Percentiles rank a stretch among this genome's conserved stretches.
phyloP scores from a whole-genome alignment of 2,329 filamentous ascomycete genomes.

The Cladosporium sp. region DNA sequence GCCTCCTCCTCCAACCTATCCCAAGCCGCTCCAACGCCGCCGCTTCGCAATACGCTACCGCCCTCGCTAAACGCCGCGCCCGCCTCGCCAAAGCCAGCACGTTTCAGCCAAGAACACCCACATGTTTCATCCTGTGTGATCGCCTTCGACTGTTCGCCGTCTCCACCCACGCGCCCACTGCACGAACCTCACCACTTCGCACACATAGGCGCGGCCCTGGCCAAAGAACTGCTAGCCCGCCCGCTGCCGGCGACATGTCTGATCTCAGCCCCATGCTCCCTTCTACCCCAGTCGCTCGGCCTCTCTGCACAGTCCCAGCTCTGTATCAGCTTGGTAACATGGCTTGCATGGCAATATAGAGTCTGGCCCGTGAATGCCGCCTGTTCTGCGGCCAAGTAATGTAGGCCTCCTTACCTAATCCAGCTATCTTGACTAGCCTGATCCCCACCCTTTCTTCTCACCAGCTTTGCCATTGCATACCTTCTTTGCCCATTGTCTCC shows the following conservation, averaged over 20 bases:
- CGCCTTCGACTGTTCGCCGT: background rate
- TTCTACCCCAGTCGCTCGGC: background rate
- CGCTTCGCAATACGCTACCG: background rate
- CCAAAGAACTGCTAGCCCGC: background rate
- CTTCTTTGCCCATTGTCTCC: conserved; percentile 5
- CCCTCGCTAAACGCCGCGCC: background rate
- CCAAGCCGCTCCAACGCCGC: background rate
- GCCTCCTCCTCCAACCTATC: too few species aligned
- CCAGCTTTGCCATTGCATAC: background rate
- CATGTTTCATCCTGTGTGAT: background rate
- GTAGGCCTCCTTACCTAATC: background rate
- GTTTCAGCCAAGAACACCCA: conserved; percentile 5
- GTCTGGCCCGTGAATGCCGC: conserved; percentile 3
- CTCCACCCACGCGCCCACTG: background rate
- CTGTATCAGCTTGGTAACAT: conserved; percentile 1
- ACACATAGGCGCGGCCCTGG: background rate
- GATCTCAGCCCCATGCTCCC: background rate
- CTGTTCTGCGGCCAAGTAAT: background rate
- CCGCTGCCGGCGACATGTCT: conserved; percentile 1
- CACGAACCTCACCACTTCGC: background rate
- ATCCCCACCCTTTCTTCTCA: conserved; percentile 2
- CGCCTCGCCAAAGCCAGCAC: conserved; percentile 2
- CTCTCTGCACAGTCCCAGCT: background rate
- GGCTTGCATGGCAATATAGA: background rate
- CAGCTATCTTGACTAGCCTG: background rate